A percentile compares a stretch with the other conserved stretches of the same genome.
Evolutionary conservation across 2,329 filamentous ascomycete genomes (phyloP).

Genomic region (Verticillium isaacii): DNA sequence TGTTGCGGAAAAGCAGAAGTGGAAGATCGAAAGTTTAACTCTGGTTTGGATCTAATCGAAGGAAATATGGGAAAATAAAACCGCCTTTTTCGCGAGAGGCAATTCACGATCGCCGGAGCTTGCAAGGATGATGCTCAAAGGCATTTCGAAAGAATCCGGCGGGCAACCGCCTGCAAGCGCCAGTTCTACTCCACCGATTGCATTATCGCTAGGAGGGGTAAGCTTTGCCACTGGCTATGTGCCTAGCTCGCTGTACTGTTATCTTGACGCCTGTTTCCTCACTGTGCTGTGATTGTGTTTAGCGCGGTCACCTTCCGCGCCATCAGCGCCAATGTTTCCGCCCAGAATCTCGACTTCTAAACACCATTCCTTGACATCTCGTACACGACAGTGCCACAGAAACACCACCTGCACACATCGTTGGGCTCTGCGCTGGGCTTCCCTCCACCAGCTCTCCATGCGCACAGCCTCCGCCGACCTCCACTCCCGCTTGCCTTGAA

Average conservation of each 20-base stretch:
- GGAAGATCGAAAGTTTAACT: background rate
- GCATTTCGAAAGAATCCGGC: background rate
- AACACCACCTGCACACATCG: background rate
- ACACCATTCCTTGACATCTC: background rate
- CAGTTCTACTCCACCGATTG: background rate
- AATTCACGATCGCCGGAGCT: background rate
- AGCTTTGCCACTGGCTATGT: background rate
- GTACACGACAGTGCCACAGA: background rate
- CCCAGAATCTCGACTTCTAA: background rate
- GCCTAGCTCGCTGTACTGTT: background rate
- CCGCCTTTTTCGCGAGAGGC: background rate
- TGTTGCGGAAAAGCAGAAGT: background rate
- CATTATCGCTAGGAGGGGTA: constrained; percentile 1
- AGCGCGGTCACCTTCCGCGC: background rate
- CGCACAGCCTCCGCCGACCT: too few relatives aligned
- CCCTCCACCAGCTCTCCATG: background rate
- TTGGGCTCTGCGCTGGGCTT: background rate
- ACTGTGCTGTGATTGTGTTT: background rate
- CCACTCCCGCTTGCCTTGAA: background rate
- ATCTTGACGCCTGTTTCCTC: background rate
- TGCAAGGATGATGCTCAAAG: background rate
- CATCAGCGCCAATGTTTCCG: background rate
- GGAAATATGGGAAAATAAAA: background rate
- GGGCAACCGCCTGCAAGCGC: background rate
- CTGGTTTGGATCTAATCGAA: background rate